Evolutionary conservation across 108 stramenopile genomes (phyloP), one percentile per base, ranked within the genome.

Genomic region (Nitzschia palea): DNA sequence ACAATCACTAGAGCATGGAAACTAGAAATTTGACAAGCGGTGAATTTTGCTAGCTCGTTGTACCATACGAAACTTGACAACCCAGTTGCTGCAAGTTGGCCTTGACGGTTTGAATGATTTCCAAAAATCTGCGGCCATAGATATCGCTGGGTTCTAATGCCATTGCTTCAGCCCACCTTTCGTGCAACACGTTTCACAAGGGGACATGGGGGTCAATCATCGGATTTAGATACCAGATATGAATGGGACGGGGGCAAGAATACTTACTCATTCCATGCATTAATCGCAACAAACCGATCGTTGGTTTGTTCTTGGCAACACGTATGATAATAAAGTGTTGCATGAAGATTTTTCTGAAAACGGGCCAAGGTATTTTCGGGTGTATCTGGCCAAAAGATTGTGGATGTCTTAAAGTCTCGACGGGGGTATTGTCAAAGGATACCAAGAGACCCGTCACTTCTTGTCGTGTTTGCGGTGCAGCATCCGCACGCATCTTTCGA

Each of bases 371-470:
- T 71, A 27, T 43, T 36, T 14, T 76, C 62, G 3, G 80, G 82
- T 18, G 40, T 53, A 3, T 66, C 70, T 1, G 54, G 56, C n/a
- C 40, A 32, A 74, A 51, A 84, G 14, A 84, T 23, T 9, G 30
- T 61, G 3, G 87, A 70, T 3, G 71, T 55, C 9, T 81, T 52
- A 26, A 62, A 80, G 18, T 74, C 55, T n/a, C 84, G 77, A 3
- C 87, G 80, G 87, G 87, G 17, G 87, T 89, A 60, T 89, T 89
- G 73, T 89, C 87, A 80, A 89, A 86, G 44, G 80, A 57, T 25
- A 68, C 78, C 2, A 84, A 48, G 25, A 89, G 56, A 22, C 85
- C 87, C 29, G 70, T 40, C 20, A 85, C 73, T 48, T 81, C 87
- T 15, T 26, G 54, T 15, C 62, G 43, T 25, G 25, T 18, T 35